Percentiles rank a stretch among this genome's conserved stretches.
These are phyloP conservation scores for Phlebopus sp. DNA, from an alignment of 1,284 basidiomycete species.

Conservation along the genomic window DNA sequence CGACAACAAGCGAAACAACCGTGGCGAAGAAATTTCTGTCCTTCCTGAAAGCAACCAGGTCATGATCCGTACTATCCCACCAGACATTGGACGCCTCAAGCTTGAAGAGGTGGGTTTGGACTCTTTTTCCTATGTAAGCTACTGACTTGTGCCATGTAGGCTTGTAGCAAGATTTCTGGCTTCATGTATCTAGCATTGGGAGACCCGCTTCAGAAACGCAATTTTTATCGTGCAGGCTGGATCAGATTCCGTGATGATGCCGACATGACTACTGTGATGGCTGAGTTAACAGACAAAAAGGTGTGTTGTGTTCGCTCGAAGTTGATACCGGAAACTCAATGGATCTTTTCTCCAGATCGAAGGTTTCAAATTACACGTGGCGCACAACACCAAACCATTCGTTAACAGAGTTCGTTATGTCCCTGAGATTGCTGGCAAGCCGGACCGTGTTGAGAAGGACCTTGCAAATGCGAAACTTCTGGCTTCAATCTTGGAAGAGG, in stretches of 20 bases:
- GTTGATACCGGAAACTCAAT: slow-evolving; percentile 7
- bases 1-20: slow-evolving; percentile 47
- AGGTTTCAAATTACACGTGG: slow-evolving; percentile 88
- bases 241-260: slow-evolving; percentile 80
- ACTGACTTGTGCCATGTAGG: slow-evolving; percentile 38
- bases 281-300: slow-evolving; percentile 79
- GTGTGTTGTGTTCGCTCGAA: slow-evolving; percentile 39
- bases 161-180: slow-evolving; percentile 63
- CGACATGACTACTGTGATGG: slow-evolving; percentile 72
- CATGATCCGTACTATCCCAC: slow-evolving; percentile 91
- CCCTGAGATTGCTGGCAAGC: slow-evolving; percentile 76
- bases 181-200: slow-evolving; percentile 83
- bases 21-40: slow-evolving; percentile 75
- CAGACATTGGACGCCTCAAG: slow-evolving; percentile 82
- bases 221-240: slow-evolving; percentile 92
- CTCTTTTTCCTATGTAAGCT: slow-evolving; percentile 2
- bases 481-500: slow-evolving; percentile 69
- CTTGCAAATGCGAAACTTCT: slow-evolving; percentile 70
- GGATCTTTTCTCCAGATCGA: slow-evolving; percentile 63
- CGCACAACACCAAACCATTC: slow-evolving; percentile 77
- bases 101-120: slow-evolving; percentile 72
- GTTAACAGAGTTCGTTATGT: slow-evolving; percentile 74
- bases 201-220: slow-evolving; percentile 86
- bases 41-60: slow-evolving; percentile 82
- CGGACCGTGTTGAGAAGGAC: slow-evolving; percentile 78